phyloP scores from a whole-genome alignment of 2,329 filamentous ascomycete genomes.

The Aspergillus sp. region DNA sequence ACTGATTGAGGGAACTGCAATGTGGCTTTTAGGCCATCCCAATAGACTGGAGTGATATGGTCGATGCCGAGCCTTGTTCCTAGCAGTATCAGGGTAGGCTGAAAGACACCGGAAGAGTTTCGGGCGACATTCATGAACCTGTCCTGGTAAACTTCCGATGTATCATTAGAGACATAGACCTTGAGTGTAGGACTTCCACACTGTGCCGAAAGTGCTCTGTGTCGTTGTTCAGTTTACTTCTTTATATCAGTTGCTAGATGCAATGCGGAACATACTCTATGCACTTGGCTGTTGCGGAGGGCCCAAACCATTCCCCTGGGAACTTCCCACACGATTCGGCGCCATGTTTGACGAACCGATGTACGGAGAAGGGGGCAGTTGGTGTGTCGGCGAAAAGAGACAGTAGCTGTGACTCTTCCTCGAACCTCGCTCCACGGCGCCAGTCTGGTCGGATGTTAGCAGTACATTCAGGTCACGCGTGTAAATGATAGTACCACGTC shows the following conservation, averaged over 20 bases:
- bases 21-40: constrained; percentile 83
- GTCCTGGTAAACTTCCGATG: constrained; percentile 90
- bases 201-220: constrained; percentile 72
- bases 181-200: constrained; percentile 64
- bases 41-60: constrained; percentile 90
- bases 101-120: constrained; percentile 65
- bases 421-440: constrained; percentile 63
- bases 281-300: constrained; percentile 91
- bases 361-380: constrained; percentile 86
- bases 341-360: constrained; percentile 88
- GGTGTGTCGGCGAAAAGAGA: constrained; percentile 85
- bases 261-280: constrained; percentile 69
- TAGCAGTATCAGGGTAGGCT: constrained; percentile 84
- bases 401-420: constrained; percentile 70
- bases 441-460: constrained; percentile 61
- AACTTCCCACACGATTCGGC: constrained; percentile 87
- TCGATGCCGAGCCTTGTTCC: constrained; percentile 90
- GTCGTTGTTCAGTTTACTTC: constrained; percentile 13
- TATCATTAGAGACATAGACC: constrained; percentile 88
- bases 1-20: constrained; percentile 90
- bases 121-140: constrained; percentile 77
- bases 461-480: constrained; percentile 23
- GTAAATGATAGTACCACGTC: constrained; percentile 62
- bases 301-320: constrained; percentile 97
- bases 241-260: not conserved